These are phyloP conservation scores for Suillus paluster DNA, from an alignment of 768 basidiomycete genomes.

Conservation along the genomic window DNA sequence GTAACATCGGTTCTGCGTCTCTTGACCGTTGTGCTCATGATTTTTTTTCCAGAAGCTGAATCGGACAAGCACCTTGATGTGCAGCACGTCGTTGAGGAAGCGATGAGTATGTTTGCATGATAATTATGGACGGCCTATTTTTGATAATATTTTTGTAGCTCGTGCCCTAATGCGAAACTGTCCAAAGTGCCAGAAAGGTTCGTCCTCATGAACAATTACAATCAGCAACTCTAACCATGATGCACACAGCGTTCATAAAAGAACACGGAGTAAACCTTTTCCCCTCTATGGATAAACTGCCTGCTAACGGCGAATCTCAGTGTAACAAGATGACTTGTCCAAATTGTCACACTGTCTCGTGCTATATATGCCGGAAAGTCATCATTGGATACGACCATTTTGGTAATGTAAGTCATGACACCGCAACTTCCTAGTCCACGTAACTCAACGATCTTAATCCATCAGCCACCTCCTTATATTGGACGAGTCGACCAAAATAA, in stretches of 20 bases:
- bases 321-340: constrained; percentile 94
- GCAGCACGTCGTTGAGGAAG: constrained; percentile 85
- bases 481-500: constrained; percentile 41
- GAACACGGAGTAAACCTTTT: constrained; percentile 64
- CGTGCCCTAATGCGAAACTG: constrained; percentile 86
- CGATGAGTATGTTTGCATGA: constrained; percentile 70
- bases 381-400: constrained; percentile 84
- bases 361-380: constrained; percentile 80
- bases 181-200: constrained; percentile 84
- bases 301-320: constrained; percentile 38
- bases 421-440: background rate
- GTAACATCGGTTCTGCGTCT: constrained; percentile 34
- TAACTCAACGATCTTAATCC: constrained; percentile 1
- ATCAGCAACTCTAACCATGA: constrained; percentile 8
- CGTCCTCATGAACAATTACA: constrained; percentile 14
- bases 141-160: constrained; percentile 46
- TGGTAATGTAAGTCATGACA: constrained; percentile 43
- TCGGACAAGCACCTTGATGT: constrained; percentile 76
- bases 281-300: background rate
- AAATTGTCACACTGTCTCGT: constrained; percentile 72
- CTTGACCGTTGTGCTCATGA: constrained; percentile 8
- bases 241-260: constrained; percentile 73
- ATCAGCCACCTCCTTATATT: constrained; percentile 28
- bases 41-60: constrained; percentile 59
- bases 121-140: background rate